Percentiles rank a stretch among this genome's conserved stretches.
Conservation (phyloP, 108 stramenopile species). For the Nitzschia putrida region DNA sequence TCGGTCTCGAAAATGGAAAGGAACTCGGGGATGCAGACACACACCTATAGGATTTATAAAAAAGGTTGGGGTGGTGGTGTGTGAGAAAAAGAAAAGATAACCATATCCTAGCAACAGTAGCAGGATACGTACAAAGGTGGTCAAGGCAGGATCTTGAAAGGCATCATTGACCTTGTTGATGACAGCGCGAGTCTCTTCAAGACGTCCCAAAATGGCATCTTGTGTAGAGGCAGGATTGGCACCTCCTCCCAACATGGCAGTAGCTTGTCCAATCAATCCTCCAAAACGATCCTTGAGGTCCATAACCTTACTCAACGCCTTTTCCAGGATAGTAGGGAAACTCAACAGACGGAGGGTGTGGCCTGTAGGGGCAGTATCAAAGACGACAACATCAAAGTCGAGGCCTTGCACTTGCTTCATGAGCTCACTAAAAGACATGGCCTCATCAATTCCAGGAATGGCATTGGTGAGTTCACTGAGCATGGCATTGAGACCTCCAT, state of each 20-base stretch:
- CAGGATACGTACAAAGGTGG: constrained; percentile 87
- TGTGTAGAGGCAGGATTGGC: constrained; percentile 75
- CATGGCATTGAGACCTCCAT: constrained; percentile 74
- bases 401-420: constrained; percentile 95
- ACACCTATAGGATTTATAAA: constrained; percentile 36
- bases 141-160: constrained; percentile 96
- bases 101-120: not conserved
- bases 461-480: constrained; percentile 92
- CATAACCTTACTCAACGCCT: constrained; percentile 95
- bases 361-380: constrained; percentile 99
- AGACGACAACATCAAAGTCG: constrained; percentile 96
- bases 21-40: constrained; percentile 99
- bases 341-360: constrained; percentile 96
- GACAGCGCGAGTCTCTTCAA: constrained; percentile 90
- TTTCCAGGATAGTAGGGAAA: constrained; percentile 97
- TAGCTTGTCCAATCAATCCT: constrained; percentile 93
- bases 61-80: not conserved
- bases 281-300: constrained; percentile 96
- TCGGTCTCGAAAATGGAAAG: constrained; percentile 99
- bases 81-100: not conserved
- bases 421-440: constrained; percentile 96
- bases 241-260: constrained; percentile 83
- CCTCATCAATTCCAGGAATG: constrained; percentile 99
- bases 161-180: constrained; percentile 94
- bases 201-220: constrained; percentile 82